Evolutionary conservation across 164 flowering plant species (phyloP), one percentile per base, ranked within the genome.

Genomic region (Nelumbo lutea): DNA sequence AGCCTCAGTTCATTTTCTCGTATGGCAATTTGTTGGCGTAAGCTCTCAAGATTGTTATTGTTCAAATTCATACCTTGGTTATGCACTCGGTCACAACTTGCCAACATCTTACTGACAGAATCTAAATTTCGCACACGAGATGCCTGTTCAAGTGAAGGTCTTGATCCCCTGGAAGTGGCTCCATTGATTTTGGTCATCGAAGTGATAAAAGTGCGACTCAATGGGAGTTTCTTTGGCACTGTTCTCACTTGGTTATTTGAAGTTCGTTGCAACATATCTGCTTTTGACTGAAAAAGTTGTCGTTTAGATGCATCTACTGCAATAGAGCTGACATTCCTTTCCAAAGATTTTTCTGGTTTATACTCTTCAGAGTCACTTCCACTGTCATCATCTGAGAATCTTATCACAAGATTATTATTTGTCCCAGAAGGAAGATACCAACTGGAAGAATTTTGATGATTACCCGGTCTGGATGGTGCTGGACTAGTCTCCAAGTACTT

Each of bases 301-400:
- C 58, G 82, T 70, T 57, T 74, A 73, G 40, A 72, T 8, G 66
- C 68, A 68, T 55, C 71, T 27, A 61, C 61, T 44, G 65, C 69
- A 68, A n/a, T 50, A 9, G 57, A 40, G 8, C 57, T 70, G 43
- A 70, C 67, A 68, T 75, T 82, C 62, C 41, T 68, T 69, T 72
- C 77, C n/a, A 41, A 14, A 64, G 72, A 51, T 47, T 68, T 80
- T 48, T 68, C 78, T 48, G 45, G 51, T 51, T 59, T 70, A 73
- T 52, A 5, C 64, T 79, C 86, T 67, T 85, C 90, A 72, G 80
- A 78, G 53, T 84, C 96, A 76, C 91, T 88, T 68, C 75, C 88
- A 79, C 87, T 86, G 39, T 87, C 96, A 81, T 79, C 84, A 74
- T 88, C 97, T 52, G 97, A 90, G 77, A 91, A 93, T 63, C 87